Conservation (phyloP, 2,329 filamentous ascomycete species). For the Helotiales sp. region DNA sequence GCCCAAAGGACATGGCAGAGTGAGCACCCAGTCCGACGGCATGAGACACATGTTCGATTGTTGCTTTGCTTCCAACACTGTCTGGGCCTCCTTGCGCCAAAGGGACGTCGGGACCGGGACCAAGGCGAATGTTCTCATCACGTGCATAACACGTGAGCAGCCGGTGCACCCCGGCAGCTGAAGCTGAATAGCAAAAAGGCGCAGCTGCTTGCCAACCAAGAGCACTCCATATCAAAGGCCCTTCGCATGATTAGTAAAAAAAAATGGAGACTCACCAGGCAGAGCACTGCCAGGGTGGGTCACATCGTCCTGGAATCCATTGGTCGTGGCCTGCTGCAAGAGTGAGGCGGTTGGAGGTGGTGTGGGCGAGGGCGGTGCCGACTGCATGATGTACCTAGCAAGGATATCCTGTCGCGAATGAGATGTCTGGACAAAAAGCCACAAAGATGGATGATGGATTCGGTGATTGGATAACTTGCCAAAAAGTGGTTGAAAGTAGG, state of each 20-base stretch:
- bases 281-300: background rate
- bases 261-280: constrained; percentile 15
- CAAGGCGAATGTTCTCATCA: too few species aligned
- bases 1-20: too few species aligned
- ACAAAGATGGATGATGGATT: background rate
- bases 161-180: too few species aligned
- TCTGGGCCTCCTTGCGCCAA: too few species aligned
- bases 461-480: background rate
- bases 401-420: background rate
- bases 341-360: constrained; percentile 4
- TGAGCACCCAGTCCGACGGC: too few species aligned
- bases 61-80: too few species aligned
- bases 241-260: constrained; percentile 19
- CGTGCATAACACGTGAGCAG: too few species aligned
- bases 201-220: too few species aligned
- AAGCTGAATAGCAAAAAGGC: too few species aligned
- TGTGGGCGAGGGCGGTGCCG: constrained; percentile 5
- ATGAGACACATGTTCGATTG: too few species aligned
- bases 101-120: too few species aligned
- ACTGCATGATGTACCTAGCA: background rate
- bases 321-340: constrained; percentile 2
- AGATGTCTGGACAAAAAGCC: background rate
- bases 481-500: background rate
- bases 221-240: constrained; percentile 4
- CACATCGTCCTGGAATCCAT: constrained; percentile 3